Conservation (phyloP, 2,329 filamentous ascomycete genomes). For the Epichloe aotearoae region DNA sequence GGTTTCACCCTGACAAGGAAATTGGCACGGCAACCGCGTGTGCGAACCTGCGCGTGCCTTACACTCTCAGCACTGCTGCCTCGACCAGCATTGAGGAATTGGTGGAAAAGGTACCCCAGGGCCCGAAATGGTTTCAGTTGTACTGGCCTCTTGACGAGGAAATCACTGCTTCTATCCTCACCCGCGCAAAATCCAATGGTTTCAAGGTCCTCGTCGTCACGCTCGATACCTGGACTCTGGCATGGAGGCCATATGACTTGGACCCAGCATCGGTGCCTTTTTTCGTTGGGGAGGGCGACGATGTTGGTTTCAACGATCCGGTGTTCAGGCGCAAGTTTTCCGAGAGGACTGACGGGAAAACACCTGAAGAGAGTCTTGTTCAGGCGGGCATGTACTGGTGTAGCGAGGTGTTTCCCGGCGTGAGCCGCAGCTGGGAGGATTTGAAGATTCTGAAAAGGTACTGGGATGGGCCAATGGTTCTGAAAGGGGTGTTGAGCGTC, state of each 20-base stretch:
- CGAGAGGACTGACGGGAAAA: conserved; percentile 26
- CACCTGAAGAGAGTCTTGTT: conserved; percentile 33
- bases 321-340: conserved; percentile 34
- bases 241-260: conserved; percentile 56
- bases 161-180: conserved; percentile 49
- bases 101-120: conserved; percentile 41
- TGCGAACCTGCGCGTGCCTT: conserved; percentile 46
- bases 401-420: conserved; percentile 32
- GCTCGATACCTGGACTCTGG: conserved; percentile 55
- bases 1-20: conserved; percentile 54
- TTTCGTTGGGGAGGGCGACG: conserved; percentile 41
- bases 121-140: conserved; percentile 57
- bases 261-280: conserved; percentile 51
- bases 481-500: conserved; percentile 28
- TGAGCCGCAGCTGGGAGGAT: conserved; percentile 45
- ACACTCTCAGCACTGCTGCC: conserved; percentile 53
- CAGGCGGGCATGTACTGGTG: conserved; percentile 41
- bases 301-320: conserved; percentile 53
- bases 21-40: conserved; percentile 50
- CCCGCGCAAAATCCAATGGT: conserved; percentile 46
- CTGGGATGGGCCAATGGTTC: conserved; percentile 41
- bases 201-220: conserved; percentile 58
- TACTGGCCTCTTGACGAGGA: conserved; percentile 60
- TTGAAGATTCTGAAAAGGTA: conserved; percentile 42
- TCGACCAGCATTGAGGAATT: conserved; percentile 53